Evolutionary conservation across 2,329 filamentous ascomycete genomes (phyloP).

Genomic region (Microsporum ferrugineum): DNA sequence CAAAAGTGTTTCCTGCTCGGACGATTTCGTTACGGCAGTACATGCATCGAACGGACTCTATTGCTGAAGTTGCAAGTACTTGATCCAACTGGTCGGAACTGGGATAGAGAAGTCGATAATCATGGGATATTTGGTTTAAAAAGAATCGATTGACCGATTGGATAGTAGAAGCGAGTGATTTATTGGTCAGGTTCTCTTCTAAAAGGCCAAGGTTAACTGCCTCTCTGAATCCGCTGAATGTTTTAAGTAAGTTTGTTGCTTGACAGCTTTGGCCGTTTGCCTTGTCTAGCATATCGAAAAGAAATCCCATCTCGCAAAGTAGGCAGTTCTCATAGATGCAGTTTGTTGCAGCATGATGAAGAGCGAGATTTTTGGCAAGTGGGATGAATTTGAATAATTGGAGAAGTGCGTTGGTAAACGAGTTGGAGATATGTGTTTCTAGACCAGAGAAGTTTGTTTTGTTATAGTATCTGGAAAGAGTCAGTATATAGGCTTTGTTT

Average conservation of each 20-base stretch:
- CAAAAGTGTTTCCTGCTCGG: constrained; percentile 63
- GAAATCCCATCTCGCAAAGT: constrained; percentile 84
- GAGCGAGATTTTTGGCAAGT: constrained; percentile 70
- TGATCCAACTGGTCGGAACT: constrained; percentile 58
- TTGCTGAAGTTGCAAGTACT: constrained; percentile 38
- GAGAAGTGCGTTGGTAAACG: constrained; percentile 83
- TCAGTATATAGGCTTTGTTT: constrained; percentile 10
- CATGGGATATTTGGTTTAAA: constrained; percentile 64
- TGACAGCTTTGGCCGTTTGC: constrained; percentile 89
- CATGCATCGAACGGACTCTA: constrained; percentile 60
- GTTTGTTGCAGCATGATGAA: constrained; percentile 76
- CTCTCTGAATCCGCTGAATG: constrained; percentile 72
- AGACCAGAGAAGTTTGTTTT: constrained; percentile 82
- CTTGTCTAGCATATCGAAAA: constrained; percentile 97
- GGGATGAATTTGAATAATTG: constrained; percentile 89
- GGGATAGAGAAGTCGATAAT: constrained; percentile 58
- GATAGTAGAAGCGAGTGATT: constrained; percentile 66
- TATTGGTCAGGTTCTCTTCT: constrained; percentile 67
- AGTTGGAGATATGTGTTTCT: constrained; percentile 93
- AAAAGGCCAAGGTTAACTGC: constrained; percentile 66
- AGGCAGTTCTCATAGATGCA: constrained; percentile 77
- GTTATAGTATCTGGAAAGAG: constrained; percentile 66
- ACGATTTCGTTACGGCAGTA: constrained; percentile 80
- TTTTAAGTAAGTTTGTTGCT: constrained; percentile 86
- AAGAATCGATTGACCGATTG: constrained; percentile 80